These are phyloP conservation scores for Leishmania braziliensis DNA, from an alignment of 208 protist species.

Conservation along the genomic window DNA sequence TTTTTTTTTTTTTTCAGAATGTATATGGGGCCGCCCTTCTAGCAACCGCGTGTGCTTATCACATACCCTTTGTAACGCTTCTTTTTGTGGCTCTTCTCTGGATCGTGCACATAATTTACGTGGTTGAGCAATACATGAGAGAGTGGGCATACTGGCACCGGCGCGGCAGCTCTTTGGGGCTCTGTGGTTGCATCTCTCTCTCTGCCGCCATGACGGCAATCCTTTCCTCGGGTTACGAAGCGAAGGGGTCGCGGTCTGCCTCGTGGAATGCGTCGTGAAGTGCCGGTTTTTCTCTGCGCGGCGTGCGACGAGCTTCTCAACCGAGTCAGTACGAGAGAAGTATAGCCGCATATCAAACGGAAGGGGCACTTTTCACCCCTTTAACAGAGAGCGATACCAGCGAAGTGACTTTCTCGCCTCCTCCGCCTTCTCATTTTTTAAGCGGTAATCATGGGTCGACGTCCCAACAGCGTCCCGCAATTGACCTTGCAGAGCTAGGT, in stretches of 20 bases:
- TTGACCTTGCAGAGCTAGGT: neutral
- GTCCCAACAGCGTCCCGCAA: neutral
- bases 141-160: constrained; percentile 44
- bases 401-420: neutral
- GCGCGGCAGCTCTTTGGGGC: constrained; percentile 7
- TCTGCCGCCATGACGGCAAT: constrained; percentile 29
- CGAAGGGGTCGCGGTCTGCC: neutral
- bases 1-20: constrained; percentile 66
- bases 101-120: constrained; percentile 38
- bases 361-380: neutral
- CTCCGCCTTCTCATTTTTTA: neutral
- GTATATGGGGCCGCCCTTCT: constrained; percentile 54
- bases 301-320: neutral
- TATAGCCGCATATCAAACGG: constrained; percentile 14
- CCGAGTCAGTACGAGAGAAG: constrained; percentile 17
- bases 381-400: constrained; percentile 9
- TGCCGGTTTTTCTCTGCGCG: neutral
- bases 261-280: neutral
- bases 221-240: constrained; percentile 4
- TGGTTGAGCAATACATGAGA: constrained; percentile 39
- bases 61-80: constrained; percentile 60
- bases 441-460: neutral
- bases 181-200: constrained; percentile 24
- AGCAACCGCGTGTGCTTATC: constrained; percentile 48
- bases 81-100: constrained; percentile 51